Evolutionary conservation across 306 rosid species (phyloP).

Genomic region (Gleditsia sinensis): DNA sequence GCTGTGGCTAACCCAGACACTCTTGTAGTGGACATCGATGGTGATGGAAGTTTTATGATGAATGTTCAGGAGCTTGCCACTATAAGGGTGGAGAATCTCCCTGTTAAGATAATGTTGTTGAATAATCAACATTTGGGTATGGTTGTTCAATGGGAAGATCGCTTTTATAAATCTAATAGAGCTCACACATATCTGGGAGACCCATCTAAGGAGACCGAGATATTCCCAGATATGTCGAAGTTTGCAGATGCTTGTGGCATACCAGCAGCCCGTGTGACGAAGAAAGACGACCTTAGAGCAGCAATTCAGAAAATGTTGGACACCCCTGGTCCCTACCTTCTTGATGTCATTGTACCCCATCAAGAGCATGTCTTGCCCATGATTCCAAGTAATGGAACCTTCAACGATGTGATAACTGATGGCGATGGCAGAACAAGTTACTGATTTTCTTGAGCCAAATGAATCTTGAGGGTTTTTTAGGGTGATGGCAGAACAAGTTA

Average conservation of each 20-base stretch:
- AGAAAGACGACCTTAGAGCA: constrained; percentile 62
- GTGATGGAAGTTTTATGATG: constrained; percentile 92
- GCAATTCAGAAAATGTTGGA: constrained; percentile 89
- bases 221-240: constrained; percentile 75
- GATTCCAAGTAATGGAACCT: constrained; percentile 86
- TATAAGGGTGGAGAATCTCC: constrained; percentile 78
- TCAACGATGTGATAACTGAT: constrained; percentile 83
- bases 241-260: constrained; percentile 78
- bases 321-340: constrained; percentile 83
- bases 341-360: constrained; percentile 89
- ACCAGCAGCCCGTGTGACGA: constrained; percentile 77
- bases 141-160: constrained; percentile 95
- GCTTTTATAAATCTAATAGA: constrained; percentile 82
- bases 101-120: constrained; percentile 68
- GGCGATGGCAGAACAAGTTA: constrained; percentile 76
- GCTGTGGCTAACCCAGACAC: constrained; percentile 71
- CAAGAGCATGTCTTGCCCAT: constrained; percentile 93
- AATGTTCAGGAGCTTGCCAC: constrained; percentile 92
- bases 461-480: constrained; percentile 23
- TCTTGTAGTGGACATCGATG: constrained; percentile 75
- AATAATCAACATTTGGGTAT: constrained; percentile 94
- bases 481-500: constrained; percentile 76
- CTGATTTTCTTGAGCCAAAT: constrained; percentile 32
- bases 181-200: constrained; percentile 85
- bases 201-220: constrained; percentile 60